A percentile compares a stretch with the other conserved stretches of the same genome.
Evolutionary conservation across 164 flowering plant species (phyloP).

Genomic region (Santalum album): DNA sequence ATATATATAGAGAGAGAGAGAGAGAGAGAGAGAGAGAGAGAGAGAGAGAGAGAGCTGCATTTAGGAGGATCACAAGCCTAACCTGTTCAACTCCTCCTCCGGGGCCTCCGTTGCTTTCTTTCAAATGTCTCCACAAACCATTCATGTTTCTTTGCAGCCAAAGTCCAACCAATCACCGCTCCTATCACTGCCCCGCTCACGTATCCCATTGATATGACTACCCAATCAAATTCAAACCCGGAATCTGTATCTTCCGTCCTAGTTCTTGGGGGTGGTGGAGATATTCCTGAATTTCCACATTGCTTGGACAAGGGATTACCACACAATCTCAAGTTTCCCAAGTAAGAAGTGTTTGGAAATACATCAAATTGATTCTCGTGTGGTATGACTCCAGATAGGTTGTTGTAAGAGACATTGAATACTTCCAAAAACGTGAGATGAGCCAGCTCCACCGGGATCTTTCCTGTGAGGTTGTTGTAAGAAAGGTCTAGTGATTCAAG

Average conservation of each 20-base stretch:
- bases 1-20: too few species aligned
- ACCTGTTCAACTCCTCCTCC: too few species aligned
- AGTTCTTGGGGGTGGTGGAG: background rate
- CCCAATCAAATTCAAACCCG: background rate
- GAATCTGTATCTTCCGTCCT: background rate
- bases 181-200: background rate
- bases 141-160: background rate
- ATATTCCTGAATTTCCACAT: background rate
- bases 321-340: background rate
- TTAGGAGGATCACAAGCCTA: too few species aligned
- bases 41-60: too few species aligned
- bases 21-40: too few species aligned
- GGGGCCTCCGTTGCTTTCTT: too few species aligned
- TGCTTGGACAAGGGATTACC: background rate
- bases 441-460: constrained; percentile 32
- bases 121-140: background rate
- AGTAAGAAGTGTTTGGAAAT: background rate
- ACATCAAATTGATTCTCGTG: constrained; percentile 1
- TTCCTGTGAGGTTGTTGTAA: constrained; percentile 36
- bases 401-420: constrained; percentile 23
- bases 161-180: background rate
- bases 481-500: constrained; percentile 25
- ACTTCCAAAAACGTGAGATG: constrained; percentile 18
- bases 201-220: background rate
- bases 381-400: constrained; percentile 36